Evolutionary conservation across 2,329 filamentous ascomycete species (phyloP), one percentile per base, ranked within the genome.

Genomic region (Colletotrichum viniferum): DNA sequence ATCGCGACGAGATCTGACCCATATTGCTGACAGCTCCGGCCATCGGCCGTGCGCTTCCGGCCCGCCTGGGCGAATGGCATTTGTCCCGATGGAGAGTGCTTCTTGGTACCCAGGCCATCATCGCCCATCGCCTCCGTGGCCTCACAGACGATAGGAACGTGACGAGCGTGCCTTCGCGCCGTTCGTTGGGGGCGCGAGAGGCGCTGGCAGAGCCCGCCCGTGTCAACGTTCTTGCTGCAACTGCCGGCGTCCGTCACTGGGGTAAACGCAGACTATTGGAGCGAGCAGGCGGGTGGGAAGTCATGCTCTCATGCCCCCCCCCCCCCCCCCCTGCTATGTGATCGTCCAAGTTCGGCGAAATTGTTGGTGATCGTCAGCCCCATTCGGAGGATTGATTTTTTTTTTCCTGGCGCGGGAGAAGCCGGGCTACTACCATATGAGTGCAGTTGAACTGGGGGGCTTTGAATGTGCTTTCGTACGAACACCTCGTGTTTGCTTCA

Each of bases 331-430:
- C 36, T 48, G 26, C 65, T 56, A n/a, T 69, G 56, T 10, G 71
- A 56, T 73, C 71, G 71, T 55, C 65, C 61, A 66, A 18, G 24
- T 69, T 34, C 18, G 56, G 71, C 56, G 65, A 69, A 63, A 63
- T 62, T 56, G 56, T 30, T 32, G 32, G 30, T 38, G 65, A 73
- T 73, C 56, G 21, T 56, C 65, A 28, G 30, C 56, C 56, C 71
- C 38, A 61, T 73, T 62, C 36, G 70, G 64, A 55, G 43, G 43
- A 52, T 52, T 52, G 43, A 30, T 38, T 61, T 71, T 60, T 28
- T 24, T 16, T 26, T 24, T 16, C n/a, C 48, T 69, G 64, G 55
- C 61, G 70, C 55, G 55, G 70, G 30, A 60, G 55, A 73, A 52
- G 36, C 55, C 70, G 64, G 64, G 24, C 21, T 24, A 36, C 38